Conservation (phyloP, 1,139 yeast genomes). For the Scheffersomyces quercinus region DNA sequence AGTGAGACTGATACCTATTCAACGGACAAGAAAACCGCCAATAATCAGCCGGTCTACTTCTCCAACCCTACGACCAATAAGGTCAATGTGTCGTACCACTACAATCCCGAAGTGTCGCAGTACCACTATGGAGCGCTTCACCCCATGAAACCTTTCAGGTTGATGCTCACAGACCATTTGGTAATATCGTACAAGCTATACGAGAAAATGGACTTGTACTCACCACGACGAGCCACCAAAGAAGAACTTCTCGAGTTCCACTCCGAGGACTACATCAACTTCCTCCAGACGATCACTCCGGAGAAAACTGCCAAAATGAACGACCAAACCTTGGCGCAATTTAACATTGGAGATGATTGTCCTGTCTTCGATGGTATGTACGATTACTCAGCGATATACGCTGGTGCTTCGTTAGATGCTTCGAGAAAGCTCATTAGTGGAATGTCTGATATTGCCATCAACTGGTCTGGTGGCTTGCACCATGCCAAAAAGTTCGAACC, state of each 20-base stretch:
- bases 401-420: slow-evolving; percentile 95
- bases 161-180: slow-evolving; percentile 91
- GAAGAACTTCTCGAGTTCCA: slow-evolving; percentile 82
- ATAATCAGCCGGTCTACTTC: slow-evolving; percentile 61
- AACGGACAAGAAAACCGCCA: slow-evolving; percentile 57
- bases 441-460: slow-evolving; percentile 92
- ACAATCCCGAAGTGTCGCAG: slow-evolving; percentile 76
- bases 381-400: slow-evolving; percentile 80
- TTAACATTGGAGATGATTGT: slow-evolving; percentile 96
- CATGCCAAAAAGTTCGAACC: slow-evolving; percentile 96
- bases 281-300: slow-evolving; percentile 79
- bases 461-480: slow-evolving; percentile 97
- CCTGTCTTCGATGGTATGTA: slow-evolving; percentile 96
- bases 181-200: slow-evolving; percentile 83
- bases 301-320: slow-evolving; percentile 65
- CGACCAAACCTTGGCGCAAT: slow-evolving; percentile 60
- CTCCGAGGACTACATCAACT: slow-evolving; percentile 83
- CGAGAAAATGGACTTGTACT: slow-evolving; percentile 86
- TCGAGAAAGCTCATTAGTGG: slow-evolving; percentile 79
- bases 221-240: slow-evolving; percentile 78
- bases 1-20: slow-evolving; percentile 38
- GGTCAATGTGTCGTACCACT: slow-evolving; percentile 81
- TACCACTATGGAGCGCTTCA: slow-evolving; percentile 91
- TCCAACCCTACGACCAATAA: slow-evolving; percentile 30
- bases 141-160: slow-evolving; percentile 97